These are phyloP conservation scores for Zymoseptoria brevis DNA, from an alignment of 2,329 filamentous ascomycete genomes.

Conservation along the genomic window DNA sequence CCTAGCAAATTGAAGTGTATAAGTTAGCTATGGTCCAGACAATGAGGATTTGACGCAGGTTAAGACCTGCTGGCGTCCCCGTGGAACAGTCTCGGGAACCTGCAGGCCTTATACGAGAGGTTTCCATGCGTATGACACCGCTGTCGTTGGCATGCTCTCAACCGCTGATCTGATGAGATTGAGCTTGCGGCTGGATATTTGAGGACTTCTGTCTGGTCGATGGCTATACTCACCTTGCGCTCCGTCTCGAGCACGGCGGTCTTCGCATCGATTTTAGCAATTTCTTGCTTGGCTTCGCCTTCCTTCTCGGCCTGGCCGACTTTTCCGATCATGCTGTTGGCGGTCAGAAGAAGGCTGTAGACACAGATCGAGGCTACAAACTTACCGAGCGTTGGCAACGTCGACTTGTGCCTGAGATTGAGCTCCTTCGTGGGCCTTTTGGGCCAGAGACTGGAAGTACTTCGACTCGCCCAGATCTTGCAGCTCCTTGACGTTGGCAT, in stretches of 20 bases:
- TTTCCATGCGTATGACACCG: too few relatives aligned
- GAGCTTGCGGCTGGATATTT: too few relatives aligned
- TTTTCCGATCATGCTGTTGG: constrained; percentile 49
- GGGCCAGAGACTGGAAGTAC: constrained; percentile 74
- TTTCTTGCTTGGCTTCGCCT: constrained; percentile 74
- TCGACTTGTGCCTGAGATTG: constrained; percentile 67
- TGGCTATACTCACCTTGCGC: constrained; percentile 54
- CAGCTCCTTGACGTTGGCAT: constrained; percentile 77
- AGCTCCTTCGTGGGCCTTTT: constrained; percentile 78
- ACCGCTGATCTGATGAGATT: too few relatives aligned
- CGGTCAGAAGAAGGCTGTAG: background rate
- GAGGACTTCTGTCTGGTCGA: too few relatives aligned
- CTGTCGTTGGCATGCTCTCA: too few relatives aligned
- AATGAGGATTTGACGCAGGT: background rate
- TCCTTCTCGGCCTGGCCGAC: constrained; percentile 71
- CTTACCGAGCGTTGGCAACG: constrained; percentile 43
- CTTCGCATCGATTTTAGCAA: constrained; percentile 79
- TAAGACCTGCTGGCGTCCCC: background rate
- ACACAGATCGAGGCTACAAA: background rate
- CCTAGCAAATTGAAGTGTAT: background rate
- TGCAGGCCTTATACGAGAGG: too few relatives aligned
- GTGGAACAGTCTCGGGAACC: too few relatives aligned
- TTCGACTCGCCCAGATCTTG: constrained; percentile 73
- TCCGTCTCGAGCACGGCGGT: constrained; percentile 80
- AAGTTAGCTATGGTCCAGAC: background rate